These are phyloP conservation scores for Saccharomycopsis synnaedendra DNA, from an alignment of 805 yeast species.

Conservation along the genomic window DNA sequence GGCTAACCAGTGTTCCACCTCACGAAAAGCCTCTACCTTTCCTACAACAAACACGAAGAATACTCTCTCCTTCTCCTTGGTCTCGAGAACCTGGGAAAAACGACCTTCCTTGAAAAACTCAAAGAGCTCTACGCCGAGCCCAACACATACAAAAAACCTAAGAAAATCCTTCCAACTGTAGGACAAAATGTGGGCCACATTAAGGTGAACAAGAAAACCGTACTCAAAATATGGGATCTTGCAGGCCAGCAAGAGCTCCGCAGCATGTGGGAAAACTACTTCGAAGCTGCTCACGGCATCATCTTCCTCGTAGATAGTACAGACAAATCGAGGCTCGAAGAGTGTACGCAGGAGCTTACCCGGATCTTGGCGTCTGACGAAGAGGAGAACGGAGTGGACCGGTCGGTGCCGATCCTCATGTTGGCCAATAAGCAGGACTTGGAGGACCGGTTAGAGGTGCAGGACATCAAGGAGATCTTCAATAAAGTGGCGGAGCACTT, in stretches of 20 bases:
- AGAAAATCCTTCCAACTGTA: constrained; percentile 79
- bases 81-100: constrained; percentile 92
- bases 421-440: constrained; percentile 90
- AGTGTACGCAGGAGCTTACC: constrained; percentile 52
- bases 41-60: constrained; percentile 51
- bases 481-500: constrained; percentile 72
- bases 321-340: constrained; percentile 71
- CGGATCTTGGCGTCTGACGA: constrained; percentile 17
- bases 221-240: constrained; percentile 86
- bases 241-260: constrained; percentile 91
- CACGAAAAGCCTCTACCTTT: constrained; percentile 47
- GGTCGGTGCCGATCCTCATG: constrained; percentile 78
- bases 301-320: constrained; percentile 89
- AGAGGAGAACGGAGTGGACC: constrained; percentile 23
- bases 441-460: constrained; percentile 58
- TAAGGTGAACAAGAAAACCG: constrained; percentile 27
- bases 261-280: constrained; percentile 81
- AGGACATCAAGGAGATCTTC: constrained; percentile 73
- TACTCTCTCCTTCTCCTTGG: constrained; percentile 78
- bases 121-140: constrained; percentile 38
- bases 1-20: constrained; percentile 51
- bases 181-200: constrained; percentile 73
- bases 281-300: constrained; percentile 77
- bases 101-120: constrained; percentile 62
- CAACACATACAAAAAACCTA: constrained; percentile 29